Conservation (phyloP, 2,329 filamentous ascomycete genomes). For the Colletotrichum sojae region DNA sequence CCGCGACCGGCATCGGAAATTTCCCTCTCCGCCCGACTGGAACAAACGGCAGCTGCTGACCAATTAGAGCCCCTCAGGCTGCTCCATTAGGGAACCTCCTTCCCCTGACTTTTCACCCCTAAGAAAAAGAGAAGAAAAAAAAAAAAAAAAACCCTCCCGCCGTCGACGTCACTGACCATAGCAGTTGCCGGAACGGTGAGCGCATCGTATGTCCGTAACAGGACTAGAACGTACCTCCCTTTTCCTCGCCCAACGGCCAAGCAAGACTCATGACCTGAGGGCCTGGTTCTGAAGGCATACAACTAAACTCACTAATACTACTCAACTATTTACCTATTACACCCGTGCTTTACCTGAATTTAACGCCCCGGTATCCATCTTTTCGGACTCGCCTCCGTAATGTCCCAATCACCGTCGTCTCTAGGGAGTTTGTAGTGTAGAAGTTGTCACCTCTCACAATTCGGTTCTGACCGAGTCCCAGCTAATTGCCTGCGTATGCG, state of each 20-base stretch:
- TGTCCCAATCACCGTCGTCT: background rate
- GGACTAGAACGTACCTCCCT: background rate
- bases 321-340: too few relatives aligned
- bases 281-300: too few relatives aligned
- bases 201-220: slow-evolving; percentile 3
- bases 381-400: slow-evolving; percentile 24
- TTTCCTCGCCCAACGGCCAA: too few relatives aligned
- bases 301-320: too few relatives aligned
- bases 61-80: slow-evolving; percentile 14
- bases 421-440: background rate
- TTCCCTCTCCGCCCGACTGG: slow-evolving; percentile 22
- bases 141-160: background rate
- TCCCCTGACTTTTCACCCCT: too few relatives aligned
- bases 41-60: slow-evolving; percentile 6
- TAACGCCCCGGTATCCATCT: background rate
- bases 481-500: background rate
- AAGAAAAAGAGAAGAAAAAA: too few relatives aligned
- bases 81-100: slow-evolving; percentile 23
- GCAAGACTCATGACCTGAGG: too few relatives aligned
- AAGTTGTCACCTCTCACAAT: slow-evolving; percentile 23
- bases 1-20: slow-evolving; percentile 36
- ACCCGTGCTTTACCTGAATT: too few relatives aligned
- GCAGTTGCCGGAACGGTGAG: background rate
- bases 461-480: slow-evolving; percentile 25
- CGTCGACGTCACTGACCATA: slow-evolving; percentile 25